phyloP scores from a whole-genome alignment of 148 eudicot species.

The Limonium bicolor region DNA sequence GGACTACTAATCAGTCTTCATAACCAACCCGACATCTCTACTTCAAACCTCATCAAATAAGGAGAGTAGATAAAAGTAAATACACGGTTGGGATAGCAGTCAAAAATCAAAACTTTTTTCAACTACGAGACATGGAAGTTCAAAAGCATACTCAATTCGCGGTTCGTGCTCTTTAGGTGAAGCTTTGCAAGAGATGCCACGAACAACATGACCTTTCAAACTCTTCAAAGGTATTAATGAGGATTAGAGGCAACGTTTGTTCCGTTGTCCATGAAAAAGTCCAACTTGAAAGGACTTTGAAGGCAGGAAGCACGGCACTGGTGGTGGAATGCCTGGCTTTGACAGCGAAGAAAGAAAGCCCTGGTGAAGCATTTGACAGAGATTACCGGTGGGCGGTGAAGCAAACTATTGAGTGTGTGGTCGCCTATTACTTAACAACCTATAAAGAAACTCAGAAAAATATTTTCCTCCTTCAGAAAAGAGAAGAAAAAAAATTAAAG shows the following conservation, averaged over 20 bases:
- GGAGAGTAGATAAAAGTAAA: background rate
- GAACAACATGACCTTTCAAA: background rate
- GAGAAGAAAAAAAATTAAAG: too few species aligned
- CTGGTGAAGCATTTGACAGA: constrained; percentile 12
- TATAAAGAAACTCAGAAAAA: too few species aligned
- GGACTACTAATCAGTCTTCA: too few species aligned
- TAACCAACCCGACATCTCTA: background rate
- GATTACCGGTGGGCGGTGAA: background rate
- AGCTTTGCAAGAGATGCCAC: background rate
- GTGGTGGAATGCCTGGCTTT: background rate
- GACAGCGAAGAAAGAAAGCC: constrained; percentile 1
- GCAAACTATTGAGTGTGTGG: too few species aligned
- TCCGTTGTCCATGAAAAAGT: background rate
- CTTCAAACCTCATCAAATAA: background rate
- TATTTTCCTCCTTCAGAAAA: too few species aligned
- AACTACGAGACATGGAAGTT: background rate
- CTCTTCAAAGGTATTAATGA: background rate
- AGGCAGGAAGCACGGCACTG: constrained; percentile 1
- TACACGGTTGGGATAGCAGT: background rate
- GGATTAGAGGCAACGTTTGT: background rate
- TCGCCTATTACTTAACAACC: too few species aligned
- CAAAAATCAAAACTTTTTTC: background rate
- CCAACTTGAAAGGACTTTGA: background rate
- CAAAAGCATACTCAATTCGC: constrained; percentile 2
- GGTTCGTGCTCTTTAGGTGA: background rate